These are phyloP conservation scores for Saccharomycopsis lassenensis DNA, from an alignment of 805 yeast genomes.

Conservation along the genomic window DNA sequence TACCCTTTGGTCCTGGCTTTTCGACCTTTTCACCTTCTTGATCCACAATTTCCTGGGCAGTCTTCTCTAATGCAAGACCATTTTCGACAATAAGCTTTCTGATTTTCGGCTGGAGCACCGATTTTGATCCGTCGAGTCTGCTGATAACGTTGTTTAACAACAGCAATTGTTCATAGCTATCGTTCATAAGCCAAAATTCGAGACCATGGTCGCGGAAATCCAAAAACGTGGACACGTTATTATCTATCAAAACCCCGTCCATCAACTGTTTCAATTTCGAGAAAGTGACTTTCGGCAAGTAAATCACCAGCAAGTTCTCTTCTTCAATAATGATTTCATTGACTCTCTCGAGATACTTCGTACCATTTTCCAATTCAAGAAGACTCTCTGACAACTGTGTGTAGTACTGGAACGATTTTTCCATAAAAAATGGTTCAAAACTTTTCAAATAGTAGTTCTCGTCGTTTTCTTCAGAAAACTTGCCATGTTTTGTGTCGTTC, in stretches of 20 bases:
- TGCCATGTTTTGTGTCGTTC: no score
- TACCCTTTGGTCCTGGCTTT: constrained; percentile 16
- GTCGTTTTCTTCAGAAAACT: constrained; percentile 24
- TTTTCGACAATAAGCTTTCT: constrained; percentile 34
- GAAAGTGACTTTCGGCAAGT: constrained; percentile 41
- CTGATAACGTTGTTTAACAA: constrained; percentile 39
- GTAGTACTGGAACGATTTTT: constrained; percentile 47
- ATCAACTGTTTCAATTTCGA: constrained; percentile 45
- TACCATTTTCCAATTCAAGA: constrained; percentile 35
- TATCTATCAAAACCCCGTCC: constrained; percentile 47
- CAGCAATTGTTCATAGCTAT: constrained; percentile 32
- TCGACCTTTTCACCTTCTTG: constrained; percentile 18
- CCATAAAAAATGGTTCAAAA: constrained; percentile 58
- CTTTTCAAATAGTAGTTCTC: constrained; percentile 52
- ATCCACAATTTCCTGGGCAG: constrained; percentile 18
- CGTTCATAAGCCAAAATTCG: constrained; percentile 41
- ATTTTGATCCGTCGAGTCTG: constrained; percentile 43
- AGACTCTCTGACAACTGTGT: constrained; percentile 33
- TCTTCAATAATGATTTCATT: constrained; percentile 51
- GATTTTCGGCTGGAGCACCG: constrained; percentile 38
- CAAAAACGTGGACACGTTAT: constrained; percentile 47
- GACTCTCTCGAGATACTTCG: constrained; percentile 42
- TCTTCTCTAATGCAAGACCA: constrained; percentile 31
- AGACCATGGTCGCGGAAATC: constrained; percentile 44
- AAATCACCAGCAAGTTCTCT: constrained; percentile 40